These are phyloP conservation scores for Thermothelomyces thermophilus DNA, from an alignment of 2,329 filamentous ascomycete species.

Conservation along the genomic window DNA sequence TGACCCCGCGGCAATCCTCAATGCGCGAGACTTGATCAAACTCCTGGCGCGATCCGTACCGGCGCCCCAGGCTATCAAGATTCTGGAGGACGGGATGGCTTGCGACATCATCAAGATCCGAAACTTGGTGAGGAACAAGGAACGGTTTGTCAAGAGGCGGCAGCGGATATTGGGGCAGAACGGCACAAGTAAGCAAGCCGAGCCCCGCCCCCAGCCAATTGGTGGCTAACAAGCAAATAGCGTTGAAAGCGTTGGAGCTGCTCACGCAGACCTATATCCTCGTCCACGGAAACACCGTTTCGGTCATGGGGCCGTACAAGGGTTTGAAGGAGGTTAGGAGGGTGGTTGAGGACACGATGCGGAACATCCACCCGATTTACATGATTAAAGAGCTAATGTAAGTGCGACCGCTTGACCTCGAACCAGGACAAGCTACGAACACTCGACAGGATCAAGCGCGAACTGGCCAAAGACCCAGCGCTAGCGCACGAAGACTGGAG, in stretches of 20 bases:
- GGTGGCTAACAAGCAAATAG: conserved; percentile 12
- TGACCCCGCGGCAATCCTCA: conserved; percentile 88
- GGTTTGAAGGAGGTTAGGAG: conserved; percentile 86
- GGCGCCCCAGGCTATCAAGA: conserved; percentile 86
- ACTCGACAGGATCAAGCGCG: conserved; percentile 21
- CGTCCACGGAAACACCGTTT: conserved; percentile 94
- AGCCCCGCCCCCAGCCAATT: neutral
- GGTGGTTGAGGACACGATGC: conserved; percentile 92
- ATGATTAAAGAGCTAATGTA: conserved; percentile 31
- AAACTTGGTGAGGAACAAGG: conserved; percentile 84
- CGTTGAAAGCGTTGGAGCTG: conserved; percentile 83
- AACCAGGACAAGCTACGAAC: neutral
- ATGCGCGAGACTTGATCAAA: conserved; percentile 91
- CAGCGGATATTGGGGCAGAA: conserved; percentile 89
- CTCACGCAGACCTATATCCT: conserved; percentile 88
- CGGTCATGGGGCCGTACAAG: conserved; percentile 86
- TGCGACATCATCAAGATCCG: conserved; percentile 96
- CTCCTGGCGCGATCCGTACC: conserved; percentile 86
- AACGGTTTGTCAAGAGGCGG: conserved; percentile 88
- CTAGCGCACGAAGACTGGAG: conserved; percentile 90
- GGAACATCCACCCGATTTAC: conserved; percentile 95
- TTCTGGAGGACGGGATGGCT: conserved; percentile 84
- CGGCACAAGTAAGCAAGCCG: conserved; percentile 57
- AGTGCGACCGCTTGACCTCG: neutral
- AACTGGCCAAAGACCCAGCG: conserved; percentile 35